Conservation (phyloP, 208 protist species). For the Porcisia hertigi region DNA sequence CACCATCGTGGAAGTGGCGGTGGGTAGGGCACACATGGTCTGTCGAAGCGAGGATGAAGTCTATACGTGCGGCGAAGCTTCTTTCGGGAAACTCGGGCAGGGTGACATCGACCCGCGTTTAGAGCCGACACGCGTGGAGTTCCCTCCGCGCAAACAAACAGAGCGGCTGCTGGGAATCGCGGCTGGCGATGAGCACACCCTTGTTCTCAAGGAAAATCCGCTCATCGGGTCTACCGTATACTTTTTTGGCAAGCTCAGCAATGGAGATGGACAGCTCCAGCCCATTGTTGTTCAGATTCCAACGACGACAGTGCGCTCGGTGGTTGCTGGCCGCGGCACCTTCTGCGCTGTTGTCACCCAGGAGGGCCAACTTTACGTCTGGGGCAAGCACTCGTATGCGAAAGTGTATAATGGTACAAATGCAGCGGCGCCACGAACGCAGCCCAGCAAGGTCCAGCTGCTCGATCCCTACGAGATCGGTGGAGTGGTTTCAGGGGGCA, state of each 20-base stretch:
- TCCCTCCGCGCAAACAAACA: constrained; percentile 55
- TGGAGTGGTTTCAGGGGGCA: constrained; percentile 49
- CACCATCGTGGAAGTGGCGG: constrained; percentile 59
- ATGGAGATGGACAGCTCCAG: constrained; percentile 55
- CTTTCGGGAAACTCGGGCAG: constrained; percentile 79
- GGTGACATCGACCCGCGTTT: constrained; percentile 37
- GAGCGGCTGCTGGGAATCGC: constrained; percentile 61
- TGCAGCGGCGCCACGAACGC: constrained; percentile 26
- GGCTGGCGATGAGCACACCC: constrained; percentile 76
- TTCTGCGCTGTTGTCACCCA: constrained; percentile 35
- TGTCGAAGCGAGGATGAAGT: constrained; percentile 64
- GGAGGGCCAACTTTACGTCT: constrained; percentile 65
- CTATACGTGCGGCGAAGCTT: constrained; percentile 73
- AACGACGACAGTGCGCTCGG: constrained; percentile 27
- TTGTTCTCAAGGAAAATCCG: constrained; percentile 67
- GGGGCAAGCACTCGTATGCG: constrained; percentile 68
- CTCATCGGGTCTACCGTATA: constrained; percentile 73
- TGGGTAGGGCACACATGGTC: constrained; percentile 62
- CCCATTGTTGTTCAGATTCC: constrained; percentile 53
- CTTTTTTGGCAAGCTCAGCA: constrained; percentile 72
- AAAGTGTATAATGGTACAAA: constrained; percentile 60
- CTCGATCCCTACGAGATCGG: constrained; percentile 38
- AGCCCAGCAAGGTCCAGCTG: constrained; percentile 34
- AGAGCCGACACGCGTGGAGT: constrained; percentile 60
- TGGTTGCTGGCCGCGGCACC: constrained; percentile 61